These are phyloP conservation scores for Williopsis jadinii DNA, from an alignment of 1,139 yeast species.

Conservation along the genomic window DNA sequence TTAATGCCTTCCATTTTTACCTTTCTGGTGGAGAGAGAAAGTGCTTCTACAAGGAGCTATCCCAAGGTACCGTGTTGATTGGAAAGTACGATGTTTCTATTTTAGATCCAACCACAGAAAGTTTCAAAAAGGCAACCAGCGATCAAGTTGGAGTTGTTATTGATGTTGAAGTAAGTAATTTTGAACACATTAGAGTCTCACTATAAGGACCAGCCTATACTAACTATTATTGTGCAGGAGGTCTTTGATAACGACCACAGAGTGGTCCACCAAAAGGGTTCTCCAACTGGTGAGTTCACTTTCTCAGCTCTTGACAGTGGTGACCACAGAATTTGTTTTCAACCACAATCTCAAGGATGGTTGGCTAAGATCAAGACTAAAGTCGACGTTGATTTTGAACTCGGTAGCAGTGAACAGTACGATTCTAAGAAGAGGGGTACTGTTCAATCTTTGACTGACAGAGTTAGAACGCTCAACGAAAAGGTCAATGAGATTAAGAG, in stretches of 20 bases:
- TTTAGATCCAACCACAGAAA: conserved; percentile 35
- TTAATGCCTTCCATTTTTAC: conserved; percentile 39
- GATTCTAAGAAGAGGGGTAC: conserved; percentile 46
- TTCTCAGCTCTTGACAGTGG: conserved; percentile 67
- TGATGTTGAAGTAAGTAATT: conserved; percentile 36
- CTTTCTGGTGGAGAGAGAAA: conserved; percentile 49
- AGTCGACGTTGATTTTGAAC: conserved; percentile 38
- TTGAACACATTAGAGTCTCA: too few species aligned
- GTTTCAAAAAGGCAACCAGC: conserved; percentile 36
- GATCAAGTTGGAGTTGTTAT: conserved; percentile 39
- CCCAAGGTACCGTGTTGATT: conserved; percentile 49
- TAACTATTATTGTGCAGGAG: conserved; percentile 30
- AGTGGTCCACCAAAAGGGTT: conserved; percentile 58
- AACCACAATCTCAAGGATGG: conserved; percentile 77
- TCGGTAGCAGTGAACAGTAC: conserved; percentile 45
- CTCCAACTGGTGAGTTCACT: conserved; percentile 56
- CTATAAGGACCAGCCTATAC: conserved; percentile 1
- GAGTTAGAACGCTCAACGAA: conserved; percentile 44
- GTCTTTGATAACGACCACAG: conserved; percentile 62
- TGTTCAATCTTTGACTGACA: conserved; percentile 43
- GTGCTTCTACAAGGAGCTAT: conserved; percentile 63
- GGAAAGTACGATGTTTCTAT: conserved; percentile 58
- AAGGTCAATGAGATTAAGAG: conserved; percentile 51
- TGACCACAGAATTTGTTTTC: conserved; percentile 65
- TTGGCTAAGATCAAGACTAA: conserved; percentile 60